Evolutionary conservation across 2,329 filamentous ascomycete species (phyloP).

Genomic region (Fusarium gaditjirri): DNA sequence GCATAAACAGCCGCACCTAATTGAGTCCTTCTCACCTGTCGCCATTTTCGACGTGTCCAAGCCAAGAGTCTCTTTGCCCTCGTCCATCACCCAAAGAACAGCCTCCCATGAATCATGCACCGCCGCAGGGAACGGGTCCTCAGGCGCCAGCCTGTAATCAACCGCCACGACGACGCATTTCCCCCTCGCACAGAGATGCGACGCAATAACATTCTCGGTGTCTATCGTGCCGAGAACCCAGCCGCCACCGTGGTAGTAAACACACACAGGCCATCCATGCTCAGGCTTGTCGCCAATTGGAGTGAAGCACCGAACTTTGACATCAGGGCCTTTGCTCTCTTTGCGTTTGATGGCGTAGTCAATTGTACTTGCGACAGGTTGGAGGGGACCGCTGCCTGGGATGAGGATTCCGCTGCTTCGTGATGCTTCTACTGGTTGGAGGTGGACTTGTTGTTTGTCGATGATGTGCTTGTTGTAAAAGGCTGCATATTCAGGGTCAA

Average conservation of each 20-base stretch:
- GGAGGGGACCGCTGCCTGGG: neutral
- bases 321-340: slow-evolving; percentile 7
- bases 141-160: slow-evolving; percentile 5
- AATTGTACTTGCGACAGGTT: neutral
- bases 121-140: slow-evolving; percentile 5
- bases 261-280: slow-evolving; percentile 10
- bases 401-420: slow-evolving; percentile 2
- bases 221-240: slow-evolving; percentile 19
- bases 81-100: neutral
- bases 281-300: neutral
- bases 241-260: slow-evolving; percentile 17
- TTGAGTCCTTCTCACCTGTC: neutral
- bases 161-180: slow-evolving; percentile 13
- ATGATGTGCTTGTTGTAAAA: slow-evolving; percentile 25
- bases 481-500: neutral
- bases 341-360: slow-evolving; percentile 2
- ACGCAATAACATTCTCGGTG: slow-evolving; percentile 18
- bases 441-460: slow-evolving; percentile 19
- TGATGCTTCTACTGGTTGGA: slow-evolving; percentile 1
- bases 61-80: rapidly evolving
- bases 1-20: rapidly evolving
- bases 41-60: neutral
- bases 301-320: slow-evolving; percentile 5
- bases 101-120: slow-evolving; percentile 19
- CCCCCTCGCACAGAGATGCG: neutral